Conservation (phyloP, 75 land plant genomes). For the Sequoiadendron giganteum region DNA sequence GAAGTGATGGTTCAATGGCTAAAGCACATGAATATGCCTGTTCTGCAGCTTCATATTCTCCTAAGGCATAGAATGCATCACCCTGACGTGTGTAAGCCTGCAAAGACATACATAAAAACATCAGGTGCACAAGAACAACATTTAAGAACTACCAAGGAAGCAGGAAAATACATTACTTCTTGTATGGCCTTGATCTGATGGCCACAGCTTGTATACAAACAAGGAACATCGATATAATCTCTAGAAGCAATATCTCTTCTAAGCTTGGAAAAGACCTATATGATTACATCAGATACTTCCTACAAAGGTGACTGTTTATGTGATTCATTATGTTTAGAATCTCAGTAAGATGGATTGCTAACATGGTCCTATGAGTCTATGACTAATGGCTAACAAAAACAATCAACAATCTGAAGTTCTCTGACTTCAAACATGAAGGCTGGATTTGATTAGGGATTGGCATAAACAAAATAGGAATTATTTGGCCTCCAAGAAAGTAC, state of each 20-base stretch:
- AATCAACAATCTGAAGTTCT: neutral
- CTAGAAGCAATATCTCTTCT: neutral
- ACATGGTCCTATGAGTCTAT: neutral
- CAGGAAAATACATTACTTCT: neutral
- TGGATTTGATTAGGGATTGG: neutral
- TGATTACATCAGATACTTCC: neutral
- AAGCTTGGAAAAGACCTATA: neutral
- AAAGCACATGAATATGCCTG: constrained; percentile 60
- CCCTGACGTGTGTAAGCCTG: constrained; percentile 77
- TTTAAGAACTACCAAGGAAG: neutral
- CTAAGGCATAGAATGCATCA: constrained; percentile 70
- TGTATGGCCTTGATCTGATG: neutral
- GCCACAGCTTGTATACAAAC: neutral
- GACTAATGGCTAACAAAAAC: neutral
- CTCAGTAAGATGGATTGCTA: neutral
- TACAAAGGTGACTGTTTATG: neutral
- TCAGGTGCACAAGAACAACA: neutral
- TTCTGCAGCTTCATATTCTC: constrained; percentile 59
- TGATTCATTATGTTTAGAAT: neutral
- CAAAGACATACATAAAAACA: neutral
- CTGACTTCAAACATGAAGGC: neutral
- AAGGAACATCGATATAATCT: neutral
- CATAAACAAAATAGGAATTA: neutral
- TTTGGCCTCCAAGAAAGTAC: neutral
- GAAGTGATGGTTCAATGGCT: constrained; percentile 66